These are phyloP conservation scores for Venturiaceae sp. DNA, from an alignment of 2,329 filamentous ascomycete genomes.

Conservation along the genomic window DNA sequence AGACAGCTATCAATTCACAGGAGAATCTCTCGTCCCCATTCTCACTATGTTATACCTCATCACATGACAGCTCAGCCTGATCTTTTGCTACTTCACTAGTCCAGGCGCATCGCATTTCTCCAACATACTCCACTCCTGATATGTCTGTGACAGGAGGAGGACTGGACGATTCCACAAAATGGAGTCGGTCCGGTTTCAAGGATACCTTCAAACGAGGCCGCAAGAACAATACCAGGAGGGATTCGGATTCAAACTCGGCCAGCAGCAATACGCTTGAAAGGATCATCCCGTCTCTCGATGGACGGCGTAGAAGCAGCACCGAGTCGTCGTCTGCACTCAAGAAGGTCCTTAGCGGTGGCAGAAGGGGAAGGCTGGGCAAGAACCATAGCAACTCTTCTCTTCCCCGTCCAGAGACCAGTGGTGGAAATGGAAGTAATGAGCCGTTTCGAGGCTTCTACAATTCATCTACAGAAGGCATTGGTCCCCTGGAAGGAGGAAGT, in stretches of 20 bases:
- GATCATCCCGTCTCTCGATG: background rate
- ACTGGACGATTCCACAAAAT: background rate
- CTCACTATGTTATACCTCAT: background rate
- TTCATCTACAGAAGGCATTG: background rate
- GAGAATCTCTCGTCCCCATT: no score
- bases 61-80: background rate
- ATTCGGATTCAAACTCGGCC: constrained; percentile 1
- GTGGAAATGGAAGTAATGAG: background rate
- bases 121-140: background rate
- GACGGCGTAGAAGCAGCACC: background rate
- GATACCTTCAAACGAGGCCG: constrained; percentile 5
- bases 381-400: background rate
- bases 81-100: background rate
- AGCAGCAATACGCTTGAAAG: background rate
- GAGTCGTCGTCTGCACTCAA: background rate
- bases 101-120: background rate
- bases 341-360: background rate
- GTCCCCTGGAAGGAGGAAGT: background rate
- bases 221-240: background rate
- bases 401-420: background rate
- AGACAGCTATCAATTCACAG: no score
- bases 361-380: background rate
- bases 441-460: background rate
- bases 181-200: constrained; percentile 2
- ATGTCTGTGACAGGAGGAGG: background rate